A percentile compares a stretch with the other conserved stretches of the same genome.
Conservation (phyloP, 2,329 filamentous ascomycete species). For the Microcyclospora tardicrescens region DNA sequence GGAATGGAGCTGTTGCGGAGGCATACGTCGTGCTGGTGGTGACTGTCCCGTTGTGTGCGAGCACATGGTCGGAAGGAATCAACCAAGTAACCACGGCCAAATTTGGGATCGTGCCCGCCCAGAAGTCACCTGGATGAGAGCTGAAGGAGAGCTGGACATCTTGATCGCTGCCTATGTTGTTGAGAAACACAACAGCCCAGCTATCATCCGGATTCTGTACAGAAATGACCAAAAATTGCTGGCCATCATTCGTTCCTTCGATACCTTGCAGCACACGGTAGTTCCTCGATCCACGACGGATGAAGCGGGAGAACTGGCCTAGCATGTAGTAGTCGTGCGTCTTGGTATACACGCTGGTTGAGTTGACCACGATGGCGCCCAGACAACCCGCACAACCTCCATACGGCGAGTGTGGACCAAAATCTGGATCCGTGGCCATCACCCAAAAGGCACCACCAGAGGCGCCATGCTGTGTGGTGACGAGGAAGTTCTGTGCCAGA, state of each 20-base stretch:
- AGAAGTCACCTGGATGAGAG: constrained; percentile 5
- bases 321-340: constrained; percentile 42
- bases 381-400: constrained; percentile 31
- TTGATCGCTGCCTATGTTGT: constrained; percentile 11
- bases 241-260: constrained; percentile 5
- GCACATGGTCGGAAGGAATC: not conserved
- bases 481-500: constrained; percentile 15
- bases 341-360: constrained; percentile 30
- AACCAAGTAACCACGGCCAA: constrained; percentile 6
- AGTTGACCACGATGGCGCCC: constrained; percentile 71
- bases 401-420: constrained; percentile 31
- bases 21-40: too few species aligned
- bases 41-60: too few species aligned
- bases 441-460: constrained; percentile 34
- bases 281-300: constrained; percentile 10
- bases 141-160: constrained; percentile 12
- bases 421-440: constrained; percentile 31
- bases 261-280: constrained; percentile 8
- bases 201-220: constrained; percentile 12
- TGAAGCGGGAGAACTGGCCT: constrained; percentile 32
- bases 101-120: constrained; percentile 12
- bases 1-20: too few species aligned
- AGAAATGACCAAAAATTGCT: constrained; percentile 12
- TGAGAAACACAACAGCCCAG: constrained; percentile 16
- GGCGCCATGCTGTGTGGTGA: constrained; percentile 32